Evolutionary conservation across 768 basidiomycete genomes (phyloP), one percentile per base, ranked within the genome.

Genomic region (Hortiboletus campestris): DNA sequence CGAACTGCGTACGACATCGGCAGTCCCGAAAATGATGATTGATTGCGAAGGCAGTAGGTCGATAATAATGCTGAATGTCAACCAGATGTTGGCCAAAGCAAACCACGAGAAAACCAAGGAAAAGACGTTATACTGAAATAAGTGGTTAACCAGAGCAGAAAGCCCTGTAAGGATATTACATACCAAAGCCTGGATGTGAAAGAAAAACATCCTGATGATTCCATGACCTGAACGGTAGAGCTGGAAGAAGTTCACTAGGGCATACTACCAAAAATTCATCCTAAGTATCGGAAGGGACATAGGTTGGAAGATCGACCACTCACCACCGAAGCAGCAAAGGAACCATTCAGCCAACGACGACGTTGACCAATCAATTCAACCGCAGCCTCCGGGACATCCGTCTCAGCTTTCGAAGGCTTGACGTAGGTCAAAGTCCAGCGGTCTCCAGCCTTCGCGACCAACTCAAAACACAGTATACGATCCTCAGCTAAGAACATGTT

Each of bases 21-120:
- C 74, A 31, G 84, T 94, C 41, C 91, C 92, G 59, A 97, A 97
- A 49, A 94, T 74, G 44, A 76, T 57, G 55, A 84, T 78, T 0
- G 56, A 11, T 34, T 72, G 64, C 69, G 76, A 49, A 54, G 89
- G 89, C 14, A 94, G 78, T 40, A 97, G 81, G 64, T 94, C 85
- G 79, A 96, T 91, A 71, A 96, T 92, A 73, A 96, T 95, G 57
- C 86, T 86, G 80, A 96, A 96, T n/a, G 91, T 95, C 55, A 97
- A 76, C 91, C 92, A 97, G 42, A 95, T 76, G 67, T 95, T 95
- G 60, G 93, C 92, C 55, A 94, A 72, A 3, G 92, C 86, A 74
- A 97, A 96, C 92, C 93, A 98, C 10, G 89, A 86, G 76, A 98
- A 95, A 62, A 94, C 63, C 55, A 98, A 78, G 31, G 83, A 87